phyloP scores from a whole-genome alignment of 2,329 filamentous ascomycete genomes.

The Paraconiothyrium sp. region DNA sequence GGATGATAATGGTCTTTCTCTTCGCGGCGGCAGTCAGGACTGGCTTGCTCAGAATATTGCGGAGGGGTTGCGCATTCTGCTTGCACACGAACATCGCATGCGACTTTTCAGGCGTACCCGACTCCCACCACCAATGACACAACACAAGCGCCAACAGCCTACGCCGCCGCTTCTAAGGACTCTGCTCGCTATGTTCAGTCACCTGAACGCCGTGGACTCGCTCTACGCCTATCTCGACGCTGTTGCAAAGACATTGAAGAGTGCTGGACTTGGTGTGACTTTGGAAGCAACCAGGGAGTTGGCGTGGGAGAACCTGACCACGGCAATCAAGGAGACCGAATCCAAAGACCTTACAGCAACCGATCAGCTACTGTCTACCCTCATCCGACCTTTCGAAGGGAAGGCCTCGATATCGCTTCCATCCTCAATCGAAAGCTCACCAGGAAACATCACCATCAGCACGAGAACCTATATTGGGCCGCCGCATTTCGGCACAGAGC shows the following conservation, averaged over 20 bases:
- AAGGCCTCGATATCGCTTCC: slow-evolving; percentile 40
- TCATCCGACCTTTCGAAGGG: slow-evolving; percentile 43
- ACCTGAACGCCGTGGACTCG: slow-evolving; percentile 51
- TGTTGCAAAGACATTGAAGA: slow-evolving; percentile 31
- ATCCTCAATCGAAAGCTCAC: slow-evolving; percentile 26
- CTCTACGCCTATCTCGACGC: slow-evolving; percentile 47
- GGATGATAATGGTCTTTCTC: slow-evolving; percentile 54
- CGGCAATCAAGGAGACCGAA: slow-evolving; percentile 38
- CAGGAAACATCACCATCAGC: slow-evolving; percentile 36
- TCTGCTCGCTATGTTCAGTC: slow-evolving; percentile 63
- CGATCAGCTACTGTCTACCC: slow-evolving; percentile 42
- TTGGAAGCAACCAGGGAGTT: slow-evolving; percentile 37
- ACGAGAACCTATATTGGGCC: slow-evolving; percentile 46
- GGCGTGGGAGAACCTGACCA: slow-evolving; percentile 39
- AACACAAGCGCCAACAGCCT: slow-evolving; percentile 59
- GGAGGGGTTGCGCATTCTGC: slow-evolving; percentile 76
- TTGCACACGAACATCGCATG: slow-evolving; percentile 80
- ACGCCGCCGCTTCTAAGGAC: slow-evolving; percentile 69
- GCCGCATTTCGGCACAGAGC: slow-evolving; percentile 48
- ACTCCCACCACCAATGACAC: slow-evolving; percentile 65
- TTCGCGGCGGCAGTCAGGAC: slow-evolving; percentile 42
- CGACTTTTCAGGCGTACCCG: slow-evolving; percentile 75
- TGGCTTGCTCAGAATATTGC: slow-evolving; percentile 71
- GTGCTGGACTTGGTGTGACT: slow-evolving; percentile 42
- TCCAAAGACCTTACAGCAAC: slow-evolving; percentile 40